Evolutionary conservation across 2,329 filamentous ascomycete genomes (phyloP), one percentile per base, ranked within the genome.

Genomic region (Diaporthe capsici): DNA sequence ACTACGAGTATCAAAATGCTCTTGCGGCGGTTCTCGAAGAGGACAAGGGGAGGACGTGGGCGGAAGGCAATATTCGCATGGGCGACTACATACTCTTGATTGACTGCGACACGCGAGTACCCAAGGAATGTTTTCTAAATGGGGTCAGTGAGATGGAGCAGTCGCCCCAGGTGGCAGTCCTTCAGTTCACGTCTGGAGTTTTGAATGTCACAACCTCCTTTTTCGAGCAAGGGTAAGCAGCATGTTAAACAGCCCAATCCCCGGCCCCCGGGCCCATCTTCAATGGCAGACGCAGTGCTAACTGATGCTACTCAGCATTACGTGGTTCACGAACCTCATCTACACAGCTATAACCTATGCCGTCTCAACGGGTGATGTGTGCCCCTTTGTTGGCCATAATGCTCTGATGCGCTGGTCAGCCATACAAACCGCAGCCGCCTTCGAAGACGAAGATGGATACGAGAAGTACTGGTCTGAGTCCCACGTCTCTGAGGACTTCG

Each of bases 11-110:
- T 80, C 89, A 93, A 82, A 84, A 87, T 80, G 88, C 90, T 76
- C 88, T 96, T 61, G 89, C 91, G 79, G 89, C 93, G 76, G 90
- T 93, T 28, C 87, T 96, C 47, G 89, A 92, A 61, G 90, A 92
- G 67, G 67, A 70, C 12, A 88, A 94, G 74, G 91, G 92, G 28
- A 91, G 92, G 39, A 93, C 93, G 34, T 94, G 93, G 93, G 94
- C 95, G n/a, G 94, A 95, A 81, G 95, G 95, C 77, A 95, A 97
- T 83, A 93, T 97, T 79, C 94, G 95, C 71, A 87, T 97, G 34
- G 95, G 95, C 74, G 95, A 97, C 84, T 96, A 95, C 83, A 94
- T 96, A 76, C 86, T 94, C 44, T 86, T 96, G 76, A 94, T 95
- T 81, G 93, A 95, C 85, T 95, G 93, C 2, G 94, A 95, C 83